Evolutionary conservation across 2,329 filamentous ascomycete species (phyloP).

Genomic region (Phialemonium atrogriseum): DNA sequence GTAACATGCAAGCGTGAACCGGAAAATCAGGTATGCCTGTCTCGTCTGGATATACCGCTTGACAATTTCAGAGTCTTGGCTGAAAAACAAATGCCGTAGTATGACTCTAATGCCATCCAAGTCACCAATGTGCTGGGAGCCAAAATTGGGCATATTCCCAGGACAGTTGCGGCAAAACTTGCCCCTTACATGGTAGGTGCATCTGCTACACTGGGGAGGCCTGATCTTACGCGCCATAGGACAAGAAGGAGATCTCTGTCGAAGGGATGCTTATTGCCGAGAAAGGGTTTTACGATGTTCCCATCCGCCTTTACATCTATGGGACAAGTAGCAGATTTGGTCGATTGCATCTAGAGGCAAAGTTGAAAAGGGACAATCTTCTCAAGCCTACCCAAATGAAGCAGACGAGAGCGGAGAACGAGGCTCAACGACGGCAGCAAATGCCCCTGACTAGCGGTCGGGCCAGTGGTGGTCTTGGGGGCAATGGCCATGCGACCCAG

Average conservation of each 20-base stretch:
- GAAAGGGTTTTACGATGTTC: conserved; percentile 64
- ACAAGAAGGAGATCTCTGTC: conserved; percentile 49
- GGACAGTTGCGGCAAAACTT: conserved; percentile 59
- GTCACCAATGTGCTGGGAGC: conserved; percentile 66
- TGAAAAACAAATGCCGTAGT: conserved; percentile 22
- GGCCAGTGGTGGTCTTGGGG: conserved; percentile 27
- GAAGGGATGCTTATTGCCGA: conserved; percentile 63
- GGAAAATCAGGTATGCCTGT: conserved; percentile 42
- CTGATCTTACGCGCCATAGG: conserved; percentile 29
- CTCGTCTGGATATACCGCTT: conserved; percentile 5
- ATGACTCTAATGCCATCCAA: conserved; percentile 69
- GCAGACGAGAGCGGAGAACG: conserved; percentile 43
- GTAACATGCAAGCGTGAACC: conserved; percentile 59
- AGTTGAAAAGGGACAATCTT: conserved; percentile 57
- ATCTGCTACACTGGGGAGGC: background rate
- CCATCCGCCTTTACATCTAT: conserved; percentile 60
- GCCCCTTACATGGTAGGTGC: conserved; percentile 58
- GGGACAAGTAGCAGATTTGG: conserved; percentile 51
- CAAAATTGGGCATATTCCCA: conserved; percentile 75
- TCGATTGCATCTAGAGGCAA: conserved; percentile 46
- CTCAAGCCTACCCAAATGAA: conserved; percentile 49
- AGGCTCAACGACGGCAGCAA: conserved; percentile 34
- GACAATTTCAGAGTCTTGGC: background rate
- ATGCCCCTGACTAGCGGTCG: conserved; percentile 29
- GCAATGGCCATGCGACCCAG: conserved; percentile 11